Evolutionary conservation across 352 stramenopile species (phyloP), one percentile per base, ranked within the genome.

Genomic region (Phytopythium sindhum): DNA sequence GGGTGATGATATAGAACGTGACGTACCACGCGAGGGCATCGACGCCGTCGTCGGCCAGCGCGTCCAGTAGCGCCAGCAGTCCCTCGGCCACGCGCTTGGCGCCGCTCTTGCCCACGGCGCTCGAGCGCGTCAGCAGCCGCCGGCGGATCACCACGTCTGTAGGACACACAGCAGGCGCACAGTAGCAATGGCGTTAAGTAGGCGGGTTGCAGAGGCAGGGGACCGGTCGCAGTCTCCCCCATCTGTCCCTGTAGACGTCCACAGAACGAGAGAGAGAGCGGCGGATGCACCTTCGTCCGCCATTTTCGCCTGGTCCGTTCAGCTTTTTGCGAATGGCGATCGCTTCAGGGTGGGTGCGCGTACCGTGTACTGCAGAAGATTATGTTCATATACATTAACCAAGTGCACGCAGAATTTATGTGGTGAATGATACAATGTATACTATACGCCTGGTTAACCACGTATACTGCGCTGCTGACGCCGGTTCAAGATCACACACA

Each of bases 81-180:
- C 67, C 77, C 67, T 96, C 85, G 39, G 87, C 84, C 62, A 78
- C 91, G 26, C 88, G 88, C 74, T 93, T 94, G 33, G 92, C 77
- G 5, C 81, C 82, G 2, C 79, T 77, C 72, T 94, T 93, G 67
- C 87, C 85, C 53, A 96, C 68, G 41, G 81, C 82, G 35, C 81
- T 96, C 50, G 87, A 86, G 59, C 82, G 85, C 45, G 87, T 96
- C 26, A 96, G 69, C 61, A 96, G 72, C 1, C 87, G 80, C 17
- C 84, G 77, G 11, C 81, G 80, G 58, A 92, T 92, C 63, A 92
- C 71, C 44, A 78, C 55, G 57, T 90, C 84, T 90, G 47, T 37
- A n/a, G 17, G 23, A 0, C 60, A n/a, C 17, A 4, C 15, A 39
- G 33, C 33, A 10, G 10, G 33, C 33, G 14, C 33, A 14, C 33